phyloP scores from a whole-genome alignment of 2,329 filamentous ascomycete species.

The Cercospora canescens region DNA sequence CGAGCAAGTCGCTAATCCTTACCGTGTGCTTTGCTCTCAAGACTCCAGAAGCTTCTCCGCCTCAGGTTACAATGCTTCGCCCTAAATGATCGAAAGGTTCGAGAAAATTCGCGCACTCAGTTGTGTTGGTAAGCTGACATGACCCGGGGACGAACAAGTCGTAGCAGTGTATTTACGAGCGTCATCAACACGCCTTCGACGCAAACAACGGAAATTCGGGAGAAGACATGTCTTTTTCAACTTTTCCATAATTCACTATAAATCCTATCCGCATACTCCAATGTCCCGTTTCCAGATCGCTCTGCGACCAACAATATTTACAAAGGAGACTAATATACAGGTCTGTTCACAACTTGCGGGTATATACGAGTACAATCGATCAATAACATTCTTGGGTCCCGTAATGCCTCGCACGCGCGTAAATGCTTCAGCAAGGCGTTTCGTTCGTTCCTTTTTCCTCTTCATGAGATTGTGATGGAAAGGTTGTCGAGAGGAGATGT shows the following conservation, averaged over 20 bases:
- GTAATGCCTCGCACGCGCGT: neutral
- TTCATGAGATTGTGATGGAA: neutral
- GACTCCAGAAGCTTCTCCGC: too few relatives aligned
- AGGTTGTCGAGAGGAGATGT: neutral
- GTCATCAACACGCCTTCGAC: too few relatives aligned
- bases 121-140: too few relatives aligned
- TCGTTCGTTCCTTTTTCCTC: neutral
- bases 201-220: too few relatives aligned
- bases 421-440: neutral
- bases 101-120: too few relatives aligned
- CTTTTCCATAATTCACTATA: neutral
- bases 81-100: too few relatives aligned
- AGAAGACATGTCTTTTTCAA: too few relatives aligned
- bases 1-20: neutral
- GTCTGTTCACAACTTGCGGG: neutral
- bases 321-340: constrained; percentile 10
- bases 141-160: too few relatives aligned
- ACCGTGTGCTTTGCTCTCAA: neutral
- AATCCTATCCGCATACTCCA: neutral
- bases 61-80: too few relatives aligned
- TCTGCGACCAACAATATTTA: neutral
- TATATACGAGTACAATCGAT: neutral
- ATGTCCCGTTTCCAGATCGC: neutral
- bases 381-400: neutral
- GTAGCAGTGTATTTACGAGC: too few relatives aligned